Evolutionary conservation across 2,329 filamentous ascomycete species (phyloP).

Genomic region (Aspergillus aculeatinus): DNA sequence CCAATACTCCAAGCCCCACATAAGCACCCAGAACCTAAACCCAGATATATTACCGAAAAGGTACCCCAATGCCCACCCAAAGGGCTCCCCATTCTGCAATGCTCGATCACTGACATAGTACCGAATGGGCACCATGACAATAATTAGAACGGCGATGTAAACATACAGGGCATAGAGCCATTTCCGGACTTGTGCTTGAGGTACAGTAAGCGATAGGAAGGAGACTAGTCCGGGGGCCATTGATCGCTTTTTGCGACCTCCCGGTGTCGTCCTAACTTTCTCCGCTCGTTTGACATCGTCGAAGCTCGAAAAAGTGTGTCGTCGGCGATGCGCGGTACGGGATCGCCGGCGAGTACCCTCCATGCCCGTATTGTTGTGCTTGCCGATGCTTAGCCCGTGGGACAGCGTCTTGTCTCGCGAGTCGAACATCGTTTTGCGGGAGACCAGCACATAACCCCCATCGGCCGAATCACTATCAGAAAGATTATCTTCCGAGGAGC

Average conservation of each 20-base stretch:
- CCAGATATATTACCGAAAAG: slow-evolving; percentile 74
- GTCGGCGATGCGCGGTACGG: slow-evolving; percentile 24
- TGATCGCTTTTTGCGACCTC: slow-evolving; percentile 65
- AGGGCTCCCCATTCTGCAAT: slow-evolving; percentile 71
- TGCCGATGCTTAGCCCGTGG: slow-evolving; percentile 20
- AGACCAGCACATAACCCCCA: slow-evolving; percentile 30
- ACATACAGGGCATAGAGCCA: slow-evolving; percentile 81
- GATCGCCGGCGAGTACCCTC: slow-evolving; percentile 23
- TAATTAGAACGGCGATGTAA: slow-evolving; percentile 64
- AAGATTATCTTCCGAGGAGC: slow-evolving; percentile 34
- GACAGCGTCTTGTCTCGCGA: slow-evolving; percentile 16
- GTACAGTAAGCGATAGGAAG: slow-evolving; percentile 76
- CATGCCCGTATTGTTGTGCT: slow-evolving; percentile 21
- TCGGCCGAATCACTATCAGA: slow-evolving; percentile 40
- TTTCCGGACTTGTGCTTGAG: slow-evolving; percentile 73
- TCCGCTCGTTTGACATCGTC: slow-evolving; percentile 31
- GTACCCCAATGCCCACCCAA: slow-evolving; percentile 92
- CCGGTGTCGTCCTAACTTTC: slow-evolving; percentile 52
- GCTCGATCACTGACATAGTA: slow-evolving; percentile 67
- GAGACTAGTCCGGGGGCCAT: slow-evolving; percentile 65
- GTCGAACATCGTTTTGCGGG: slow-evolving; percentile 33
- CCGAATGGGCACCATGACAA: slow-evolving; percentile 71
- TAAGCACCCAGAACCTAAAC: slow-evolving; percentile 70
- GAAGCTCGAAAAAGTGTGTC: slow-evolving; percentile 56
- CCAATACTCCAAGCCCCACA: slow-evolving; percentile 70